A percentile compares a stretch with the other conserved stretches of the same genome.
Evolutionary conservation across 805 yeast genomes (phyloP).

Genomic region (Ogataea trehalophila): DNA sequence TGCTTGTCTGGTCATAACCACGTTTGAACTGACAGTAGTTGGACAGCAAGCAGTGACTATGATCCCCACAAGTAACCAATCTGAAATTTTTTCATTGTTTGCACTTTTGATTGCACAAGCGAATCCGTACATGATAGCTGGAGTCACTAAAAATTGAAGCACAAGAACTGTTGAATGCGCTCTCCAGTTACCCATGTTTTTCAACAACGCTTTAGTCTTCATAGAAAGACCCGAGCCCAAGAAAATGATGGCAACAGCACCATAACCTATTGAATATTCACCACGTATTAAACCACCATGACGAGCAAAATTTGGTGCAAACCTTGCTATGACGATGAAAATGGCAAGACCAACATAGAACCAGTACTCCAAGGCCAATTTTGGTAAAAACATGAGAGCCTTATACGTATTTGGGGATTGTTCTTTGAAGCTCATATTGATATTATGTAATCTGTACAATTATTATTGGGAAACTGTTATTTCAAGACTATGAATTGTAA

Average conservation of each 20-base stretch:
- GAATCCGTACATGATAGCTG: constrained; percentile 57
- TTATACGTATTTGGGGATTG: constrained; percentile 3
- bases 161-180: constrained; percentile 70
- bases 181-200: constrained; percentile 72
- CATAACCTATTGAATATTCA: constrained; percentile 74
- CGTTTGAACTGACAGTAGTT: constrained; percentile 88
- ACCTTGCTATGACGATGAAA: constrained; percentile 68
- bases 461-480: no score
- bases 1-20: constrained; percentile 85
- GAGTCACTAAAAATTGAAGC: constrained; percentile 58
- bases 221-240: constrained; percentile 77
- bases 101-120: constrained; percentile 62
- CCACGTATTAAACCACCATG: constrained; percentile 74
- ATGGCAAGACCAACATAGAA: constrained; percentile 69
- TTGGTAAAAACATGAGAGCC: constrained; percentile 1
- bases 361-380: constrained; percentile 51
- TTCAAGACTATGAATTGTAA: no score
- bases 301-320: constrained; percentile 78
- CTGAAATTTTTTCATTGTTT: constrained; percentile 52
- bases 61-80: constrained; percentile 77
- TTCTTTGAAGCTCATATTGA: constrained; percentile 4
- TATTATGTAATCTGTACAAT: neutral
- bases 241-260: constrained; percentile 84
- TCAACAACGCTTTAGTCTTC: constrained; percentile 54
- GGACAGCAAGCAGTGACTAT: constrained; percentile 85